Conservation (phyloP, 2,329 filamentous ascomycete genomes). For the Talaromyces sp. region DNA sequence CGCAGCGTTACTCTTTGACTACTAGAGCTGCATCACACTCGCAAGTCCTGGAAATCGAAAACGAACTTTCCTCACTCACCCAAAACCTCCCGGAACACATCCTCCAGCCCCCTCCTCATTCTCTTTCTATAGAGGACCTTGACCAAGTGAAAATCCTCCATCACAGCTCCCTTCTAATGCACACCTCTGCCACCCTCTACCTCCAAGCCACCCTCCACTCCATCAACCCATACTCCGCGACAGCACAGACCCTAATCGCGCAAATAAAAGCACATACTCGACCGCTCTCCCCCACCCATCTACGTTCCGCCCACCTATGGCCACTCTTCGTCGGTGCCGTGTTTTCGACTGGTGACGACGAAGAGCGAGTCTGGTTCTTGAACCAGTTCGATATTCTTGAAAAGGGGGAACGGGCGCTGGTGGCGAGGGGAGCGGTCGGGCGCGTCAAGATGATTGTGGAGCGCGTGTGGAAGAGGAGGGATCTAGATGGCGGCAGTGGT, state of each 20-base stretch:
- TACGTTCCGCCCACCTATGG: constrained; percentile 12
- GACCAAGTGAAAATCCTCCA: constrained; percentile 6
- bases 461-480: constrained; percentile 13
- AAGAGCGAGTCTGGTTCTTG: constrained; percentile 11
- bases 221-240: neutral
- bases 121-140: neutral
- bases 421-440: constrained; percentile 8
- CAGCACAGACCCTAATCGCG: constrained; percentile 5
- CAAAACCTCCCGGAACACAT: constrained; percentile 7
- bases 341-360: constrained; percentile 10
- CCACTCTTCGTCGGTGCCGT: constrained; percentile 13
- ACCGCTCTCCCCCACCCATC: constrained; percentile 10
- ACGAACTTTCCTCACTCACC: constrained; percentile 8
- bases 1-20: neutral
- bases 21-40: neutral
- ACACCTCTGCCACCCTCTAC: constrained; percentile 10
- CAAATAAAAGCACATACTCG: constrained; percentile 8
- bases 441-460: constrained; percentile 12
- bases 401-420: constrained; percentile 4
- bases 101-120: neutral
- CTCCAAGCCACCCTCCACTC: constrained; percentile 12
- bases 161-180: constrained; percentile 11
- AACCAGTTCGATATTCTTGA: constrained; percentile 11
- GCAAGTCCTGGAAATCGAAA: constrained; percentile 1
- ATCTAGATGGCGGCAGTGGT: constrained; percentile 1